Base-by-base conservation (phyloP, 169 alveolate genomes). In the Plasmodium gonderi region DNA sequence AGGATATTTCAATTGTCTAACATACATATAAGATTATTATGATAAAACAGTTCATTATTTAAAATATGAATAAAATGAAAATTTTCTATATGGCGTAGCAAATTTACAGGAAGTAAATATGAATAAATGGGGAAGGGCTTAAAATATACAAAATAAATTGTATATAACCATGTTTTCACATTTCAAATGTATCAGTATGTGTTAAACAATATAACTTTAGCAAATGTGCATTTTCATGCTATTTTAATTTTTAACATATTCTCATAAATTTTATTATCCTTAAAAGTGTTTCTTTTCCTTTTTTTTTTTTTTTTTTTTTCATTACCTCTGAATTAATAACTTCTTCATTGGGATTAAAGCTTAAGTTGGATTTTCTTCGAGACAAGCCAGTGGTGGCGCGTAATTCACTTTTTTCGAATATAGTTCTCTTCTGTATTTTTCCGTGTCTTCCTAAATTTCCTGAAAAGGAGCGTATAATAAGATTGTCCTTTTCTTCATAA, bases 291-390 rank as follows among this genome's bases (percentile, higher is more conserved):
- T 6, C 72, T 20, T 54, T 26, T 17, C 23, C 23, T n/a, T 5
- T 54, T 54, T 54, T 11, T 8, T 33, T 54, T 54, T 80, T 64
- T 45, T 68, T 38, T 38, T 80, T 80, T 79, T 64, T 54, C 31
- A 17, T 9, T 82, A 82, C 92, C 92, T 82, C 64, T 54, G 29
- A 29, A 40, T 72, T 33, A 12, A 72, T 82, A 82, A 49, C 17
- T 82, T 69, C 92, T 40, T 82, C 45, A 45, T 82, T 45, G 33
- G 42, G 14, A 38, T 14, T 82, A 68, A 74, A 82, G 29, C 64
- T 82, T 36, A 82, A 31, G 60, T 74, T 82, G 31, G 83, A 9
- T 36, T 82, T 82, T 64, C 82, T 82, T 74, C 75, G 64, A 72
- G 92, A 45, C 6, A 47, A 26, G 17, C 51, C 67, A 40, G 42